Conservation (phyloP, 2,329 filamentous ascomycete species). For the Sclerotinia minor region DNA sequence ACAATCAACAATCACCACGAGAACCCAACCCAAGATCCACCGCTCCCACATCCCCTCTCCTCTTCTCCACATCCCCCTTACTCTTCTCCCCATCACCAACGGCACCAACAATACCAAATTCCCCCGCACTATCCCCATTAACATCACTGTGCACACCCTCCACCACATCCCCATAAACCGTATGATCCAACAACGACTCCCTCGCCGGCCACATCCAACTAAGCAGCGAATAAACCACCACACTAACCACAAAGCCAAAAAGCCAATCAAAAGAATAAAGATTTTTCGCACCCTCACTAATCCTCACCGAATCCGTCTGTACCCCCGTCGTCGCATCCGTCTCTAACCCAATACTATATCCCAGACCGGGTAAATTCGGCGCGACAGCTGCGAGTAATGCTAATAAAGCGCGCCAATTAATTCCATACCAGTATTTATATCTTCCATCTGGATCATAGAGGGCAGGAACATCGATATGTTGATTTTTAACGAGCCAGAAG, state of each 20-base stretch:
- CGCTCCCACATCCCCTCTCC: conserved; percentile 30
- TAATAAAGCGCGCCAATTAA: conserved; percentile 37
- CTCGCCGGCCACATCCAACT: conserved; percentile 50
- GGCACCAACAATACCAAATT: neutral
- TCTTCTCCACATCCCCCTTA: conserved; percentile 29
- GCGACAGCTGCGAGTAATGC: conserved; percentile 35
- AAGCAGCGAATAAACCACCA: conserved; percentile 55
- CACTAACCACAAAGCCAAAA: conserved; percentile 58
- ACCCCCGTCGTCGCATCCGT: conserved; percentile 1
- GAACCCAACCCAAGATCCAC: conserved; percentile 24
- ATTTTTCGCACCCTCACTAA: conserved; percentile 49
- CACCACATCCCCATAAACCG: conserved; percentile 43
- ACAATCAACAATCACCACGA: neutral
- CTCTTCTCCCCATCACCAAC: conserved; percentile 21
- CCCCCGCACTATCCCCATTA: neutral
- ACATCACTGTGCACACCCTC: conserved; percentile 13
- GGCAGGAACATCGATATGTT: conserved; percentile 44
- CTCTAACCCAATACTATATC: conserved; percentile 31
- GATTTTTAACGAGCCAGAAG: conserved; percentile 54
- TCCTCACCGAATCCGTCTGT: conserved; percentile 30
- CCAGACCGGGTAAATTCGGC: conserved; percentile 38
- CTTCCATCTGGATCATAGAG: conserved; percentile 41
- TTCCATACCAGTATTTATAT: conserved; percentile 38
- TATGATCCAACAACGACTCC: conserved; percentile 50
- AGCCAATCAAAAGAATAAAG: conserved; percentile 68